These are phyloP conservation scores for Neonectria neomacrospora DNA, from an alignment of 2,329 filamentous ascomycete species.

Conservation along the genomic window DNA sequence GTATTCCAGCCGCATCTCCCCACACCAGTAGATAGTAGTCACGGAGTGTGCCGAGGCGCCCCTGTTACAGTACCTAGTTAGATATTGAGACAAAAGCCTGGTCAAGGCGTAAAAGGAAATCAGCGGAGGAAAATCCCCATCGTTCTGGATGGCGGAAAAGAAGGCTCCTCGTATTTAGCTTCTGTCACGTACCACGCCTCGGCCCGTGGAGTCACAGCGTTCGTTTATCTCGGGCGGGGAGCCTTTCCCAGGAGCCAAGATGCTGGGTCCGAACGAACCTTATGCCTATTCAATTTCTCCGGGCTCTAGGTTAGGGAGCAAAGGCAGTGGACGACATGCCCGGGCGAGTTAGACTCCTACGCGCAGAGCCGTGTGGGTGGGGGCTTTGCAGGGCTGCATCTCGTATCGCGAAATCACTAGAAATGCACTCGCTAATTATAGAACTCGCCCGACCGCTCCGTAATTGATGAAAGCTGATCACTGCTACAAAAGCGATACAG, in stretches of 20 bases:
- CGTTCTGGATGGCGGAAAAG: neutral
- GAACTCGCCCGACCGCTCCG: neutral
- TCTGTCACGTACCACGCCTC: neutral
- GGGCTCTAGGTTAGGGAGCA: neutral
- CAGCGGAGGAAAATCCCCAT: neutral
- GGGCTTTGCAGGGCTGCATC: neutral
- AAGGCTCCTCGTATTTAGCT: neutral
- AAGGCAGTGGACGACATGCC: neutral
- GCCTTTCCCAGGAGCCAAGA: neutral
- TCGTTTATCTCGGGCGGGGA: neutral
- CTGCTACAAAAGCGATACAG: neutral
- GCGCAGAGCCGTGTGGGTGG: neutral
- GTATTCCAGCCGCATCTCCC: neutral
- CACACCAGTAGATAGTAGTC: neutral
- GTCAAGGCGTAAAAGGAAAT: neutral
- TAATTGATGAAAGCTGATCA: neutral
- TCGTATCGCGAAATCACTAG: conserved; percentile 9
- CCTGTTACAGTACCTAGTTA: neutral
- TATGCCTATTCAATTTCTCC: neutral
- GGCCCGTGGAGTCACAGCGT: neutral
- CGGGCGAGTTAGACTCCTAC: neutral
- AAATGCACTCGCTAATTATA: neutral
- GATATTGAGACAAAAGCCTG: neutral
- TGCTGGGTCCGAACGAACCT: neutral
- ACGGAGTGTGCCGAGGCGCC: neutral